Evolutionary conservation across 768 basidiomycete species (phyloP).

Genomic region (Pisolithus sp.): DNA sequence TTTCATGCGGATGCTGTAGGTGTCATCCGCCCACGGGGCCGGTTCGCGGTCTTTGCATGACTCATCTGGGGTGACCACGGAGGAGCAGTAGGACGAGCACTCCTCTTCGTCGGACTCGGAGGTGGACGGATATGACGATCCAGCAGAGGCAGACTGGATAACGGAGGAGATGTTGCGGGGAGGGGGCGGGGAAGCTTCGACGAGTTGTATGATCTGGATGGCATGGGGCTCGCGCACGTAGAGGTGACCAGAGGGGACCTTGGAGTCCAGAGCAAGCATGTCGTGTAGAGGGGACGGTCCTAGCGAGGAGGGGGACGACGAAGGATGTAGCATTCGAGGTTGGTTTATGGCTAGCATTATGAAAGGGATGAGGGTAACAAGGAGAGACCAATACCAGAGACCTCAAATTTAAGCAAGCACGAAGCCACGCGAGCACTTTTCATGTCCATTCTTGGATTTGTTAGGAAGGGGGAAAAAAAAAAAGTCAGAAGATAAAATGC

Average conservation of each 20-base stretch:
- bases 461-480: conserved; percentile 10
- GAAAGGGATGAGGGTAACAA: conserved; percentile 15
- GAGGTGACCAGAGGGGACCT: conserved; percentile 36
- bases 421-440: conserved; percentile 23
- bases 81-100: conserved; percentile 70
- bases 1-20: conserved; percentile 49
- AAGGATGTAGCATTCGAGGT: conserved; percentile 21
- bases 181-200: conserved; percentile 55
- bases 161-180: conserved; percentile 35
- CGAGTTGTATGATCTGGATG: conserved; percentile 68
- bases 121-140: conserved; percentile 31
- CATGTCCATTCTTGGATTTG: conserved; percentile 12
- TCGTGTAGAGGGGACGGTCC: conserved; percentile 12
- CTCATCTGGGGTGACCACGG: conserved; percentile 40
- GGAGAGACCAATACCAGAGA: conserved; percentile 5
- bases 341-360: conserved; percentile 23
- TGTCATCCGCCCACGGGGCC: conserved; percentile 38
- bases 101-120: conserved; percentile 31
- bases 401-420: conserved; percentile 13
- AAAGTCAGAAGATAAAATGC: not conserved
- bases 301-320: conserved; percentile 17
- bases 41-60: conserved; percentile 21
- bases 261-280: conserved; percentile 26
- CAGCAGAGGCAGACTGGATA: conserved; percentile 22
- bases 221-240: conserved; percentile 44